Evolutionary conservation across 768 basidiomycete species (phyloP), one percentile per base, ranked within the genome.

Genomic region (Podaxis mareebaensis): DNA sequence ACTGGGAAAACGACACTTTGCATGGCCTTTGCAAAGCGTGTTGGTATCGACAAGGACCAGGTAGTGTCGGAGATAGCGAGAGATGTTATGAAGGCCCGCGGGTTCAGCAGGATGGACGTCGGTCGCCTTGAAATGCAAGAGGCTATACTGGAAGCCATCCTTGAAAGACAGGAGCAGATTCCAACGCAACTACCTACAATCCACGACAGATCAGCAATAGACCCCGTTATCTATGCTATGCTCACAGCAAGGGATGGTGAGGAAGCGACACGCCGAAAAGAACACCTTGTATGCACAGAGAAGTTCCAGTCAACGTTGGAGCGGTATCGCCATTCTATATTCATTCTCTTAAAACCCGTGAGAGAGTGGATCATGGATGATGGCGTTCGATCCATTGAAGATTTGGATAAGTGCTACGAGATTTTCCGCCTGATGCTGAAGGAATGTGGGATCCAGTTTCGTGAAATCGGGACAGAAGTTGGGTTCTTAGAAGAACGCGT

Each of bases 1-100:
- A 85, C 85, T 12, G 89, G 89, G n/a, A 91, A 90, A 72, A 87
- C 88, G 26, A 89, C 88, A 0, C 78, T 89, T 3, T 88, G 85
- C 70, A 71, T 79, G 39, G 84, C 85, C 1, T 71, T 89, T 0
- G 79, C 79, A 0, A 65, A 75, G 51, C 74, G 76, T 40, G 67
- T 87, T 10, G 72, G 74, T 1, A 63, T 90, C 33, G 58, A 65
- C 2, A 67, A 68, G 17, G 61, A 70, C 33, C 79, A 78, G 33
- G 81, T 81, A 61, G 80, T 91, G 62, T 83, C 76, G 24, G 89
- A 91, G 71, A 83, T 87, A 22, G 89, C 89, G 2, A 77, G 89
- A 30, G 70, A 74, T 26, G 80, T 90, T 44, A 87, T 91, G 81
- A 74, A 69, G 58, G 68, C 67, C 7, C 76, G 77, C 20, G 86